A percentile compares a stretch with the other conserved stretches of the same genome.
phyloP scores from a whole-genome alignment of 2,329 filamentous ascomycete genomes.

The Trichoderma hamatum region DNA sequence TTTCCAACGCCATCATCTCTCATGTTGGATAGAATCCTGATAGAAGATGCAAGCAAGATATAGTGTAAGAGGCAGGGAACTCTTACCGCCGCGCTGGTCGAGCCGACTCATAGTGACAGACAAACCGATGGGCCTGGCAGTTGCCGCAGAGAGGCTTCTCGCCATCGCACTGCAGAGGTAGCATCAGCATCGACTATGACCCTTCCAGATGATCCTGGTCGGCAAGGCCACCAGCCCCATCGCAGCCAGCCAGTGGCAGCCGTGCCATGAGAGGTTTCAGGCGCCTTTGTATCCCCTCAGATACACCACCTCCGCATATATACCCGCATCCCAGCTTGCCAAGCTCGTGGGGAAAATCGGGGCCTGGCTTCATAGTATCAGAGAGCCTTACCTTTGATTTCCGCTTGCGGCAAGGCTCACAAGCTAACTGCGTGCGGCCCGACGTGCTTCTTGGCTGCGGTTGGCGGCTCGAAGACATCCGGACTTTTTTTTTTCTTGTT shows the following conservation, averaged over 20 bases:
- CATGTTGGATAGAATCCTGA: not conserved
- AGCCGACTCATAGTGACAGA: constrained; percentile 17
- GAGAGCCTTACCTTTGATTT: constrained; percentile 24
- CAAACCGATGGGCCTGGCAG: constrained; percentile 20
- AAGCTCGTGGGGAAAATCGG: not conserved
- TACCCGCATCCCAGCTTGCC: not conserved
- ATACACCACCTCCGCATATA: not conserved
- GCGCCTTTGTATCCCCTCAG: no score
- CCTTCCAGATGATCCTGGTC: not conserved
- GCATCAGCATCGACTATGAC: not conserved
- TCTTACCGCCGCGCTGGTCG: constrained; percentile 19
- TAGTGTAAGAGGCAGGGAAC: not conserved
- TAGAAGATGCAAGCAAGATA: not conserved
- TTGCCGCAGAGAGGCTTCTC: constrained; percentile 21
- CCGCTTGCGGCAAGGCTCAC: constrained; percentile 27
- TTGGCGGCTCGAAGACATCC: constrained; percentile 28
- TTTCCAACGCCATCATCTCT: not conserved
- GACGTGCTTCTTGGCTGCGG: constrained; percentile 20
- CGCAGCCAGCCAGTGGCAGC: not conserved
- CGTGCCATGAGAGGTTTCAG: no score
- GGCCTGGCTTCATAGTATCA: not conserved
- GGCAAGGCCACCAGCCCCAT: not conserved
- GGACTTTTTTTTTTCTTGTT: not conserved
- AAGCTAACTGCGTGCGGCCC: constrained; percentile 24
- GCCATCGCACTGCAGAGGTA: constrained; percentile 18